Percentiles rank a stretch among this genome's conserved stretches.
These are phyloP conservation scores for Schwanniomyces occidentalis DNA, from an alignment of 805 yeast species.

Conservation along the genomic window DNA sequence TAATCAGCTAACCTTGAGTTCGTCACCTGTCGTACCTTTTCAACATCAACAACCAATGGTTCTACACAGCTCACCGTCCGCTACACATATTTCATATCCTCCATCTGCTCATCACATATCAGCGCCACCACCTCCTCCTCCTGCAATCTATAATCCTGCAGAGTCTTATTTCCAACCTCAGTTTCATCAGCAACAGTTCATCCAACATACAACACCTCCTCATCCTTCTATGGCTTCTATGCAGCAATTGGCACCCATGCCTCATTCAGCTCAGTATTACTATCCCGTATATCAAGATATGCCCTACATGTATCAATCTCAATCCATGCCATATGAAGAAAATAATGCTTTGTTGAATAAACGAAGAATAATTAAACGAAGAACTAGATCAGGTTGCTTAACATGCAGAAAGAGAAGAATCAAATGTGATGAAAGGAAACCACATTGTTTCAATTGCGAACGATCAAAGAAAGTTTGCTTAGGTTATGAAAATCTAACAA, in stretches of 20 bases:
- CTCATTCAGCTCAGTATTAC: not conserved
- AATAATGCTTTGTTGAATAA: slow-evolving; percentile 34
- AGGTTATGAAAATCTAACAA: slow-evolving; percentile 53
- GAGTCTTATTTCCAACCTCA: slow-evolving; percentile 7
- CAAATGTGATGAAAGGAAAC: slow-evolving; percentile 75
- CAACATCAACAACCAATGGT: slow-evolving; percentile 1
- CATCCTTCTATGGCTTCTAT: too few relatives aligned
- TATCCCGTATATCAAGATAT: slow-evolving; percentile 2
- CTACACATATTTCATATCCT: too few relatives aligned
- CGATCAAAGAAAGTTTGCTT: slow-evolving; percentile 62
- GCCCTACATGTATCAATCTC: slow-evolving; percentile 5
- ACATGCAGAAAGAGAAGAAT: slow-evolving; percentile 72
- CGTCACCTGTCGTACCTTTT: slow-evolving; percentile 4
- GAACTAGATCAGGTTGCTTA: slow-evolving; percentile 75
- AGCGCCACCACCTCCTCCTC: slow-evolving; percentile 1
- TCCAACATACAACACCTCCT: slow-evolving; percentile 10
- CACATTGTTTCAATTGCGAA: slow-evolving; percentile 67
- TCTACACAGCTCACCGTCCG: not conserved
- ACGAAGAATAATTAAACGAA: slow-evolving; percentile 50
- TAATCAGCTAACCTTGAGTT: slow-evolving; percentile 4
- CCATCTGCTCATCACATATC: slow-evolving; percentile 1
- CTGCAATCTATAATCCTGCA: slow-evolving; percentile 3
- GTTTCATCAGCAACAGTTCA: slow-evolving; percentile 4
- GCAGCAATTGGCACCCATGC: too few relatives aligned
- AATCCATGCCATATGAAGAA: slow-evolving; percentile 10